These are phyloP conservation scores for Poronia punctata DNA, from an alignment of 495 filamentous ascomycete species.

Conservation along the genomic window DNA sequence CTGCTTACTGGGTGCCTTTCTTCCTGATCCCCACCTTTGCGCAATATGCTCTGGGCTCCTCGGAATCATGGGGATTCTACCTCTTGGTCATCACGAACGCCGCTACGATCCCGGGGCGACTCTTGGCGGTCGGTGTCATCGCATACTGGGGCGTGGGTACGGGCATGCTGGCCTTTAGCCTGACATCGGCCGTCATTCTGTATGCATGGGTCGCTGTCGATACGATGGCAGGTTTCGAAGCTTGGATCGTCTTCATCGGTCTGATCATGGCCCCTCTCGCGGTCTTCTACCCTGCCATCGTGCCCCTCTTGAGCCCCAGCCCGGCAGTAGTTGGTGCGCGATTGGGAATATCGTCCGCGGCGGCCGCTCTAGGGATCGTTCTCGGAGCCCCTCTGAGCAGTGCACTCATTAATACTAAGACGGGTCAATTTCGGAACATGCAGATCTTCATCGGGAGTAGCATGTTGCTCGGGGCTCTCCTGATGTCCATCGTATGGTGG, in stretches of 20 bases:
- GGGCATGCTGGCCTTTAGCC: background rate
- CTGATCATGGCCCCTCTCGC: background rate
- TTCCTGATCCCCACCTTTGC: conserved; percentile 34
- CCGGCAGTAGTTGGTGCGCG: background rate
- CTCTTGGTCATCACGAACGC: background rate
- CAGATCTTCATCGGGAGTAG: too few species aligned
- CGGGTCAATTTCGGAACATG: too few species aligned
- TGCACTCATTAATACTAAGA: background rate
- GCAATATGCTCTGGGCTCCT: background rate
- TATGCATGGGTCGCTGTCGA: conserved; percentile 2
- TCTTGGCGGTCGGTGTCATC: background rate
- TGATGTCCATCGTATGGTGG: too few species aligned
- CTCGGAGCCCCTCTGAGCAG: background rate
- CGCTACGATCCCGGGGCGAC: background rate
- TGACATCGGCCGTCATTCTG: background rate
- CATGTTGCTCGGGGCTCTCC: too few species aligned
- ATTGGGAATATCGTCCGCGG: background rate
- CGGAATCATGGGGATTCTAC: background rate
- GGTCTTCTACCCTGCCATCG: too few species aligned
- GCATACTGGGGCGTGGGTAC: background rate
- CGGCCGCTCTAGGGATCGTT: background rate
- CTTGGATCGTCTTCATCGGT: background rate
- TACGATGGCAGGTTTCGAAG: background rate
- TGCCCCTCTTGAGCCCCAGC: background rate
- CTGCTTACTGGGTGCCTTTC: conserved; percentile 29